Conservation (phyloP, 2,329 filamentous ascomycete species). For the Shiraia sp. region DNA sequence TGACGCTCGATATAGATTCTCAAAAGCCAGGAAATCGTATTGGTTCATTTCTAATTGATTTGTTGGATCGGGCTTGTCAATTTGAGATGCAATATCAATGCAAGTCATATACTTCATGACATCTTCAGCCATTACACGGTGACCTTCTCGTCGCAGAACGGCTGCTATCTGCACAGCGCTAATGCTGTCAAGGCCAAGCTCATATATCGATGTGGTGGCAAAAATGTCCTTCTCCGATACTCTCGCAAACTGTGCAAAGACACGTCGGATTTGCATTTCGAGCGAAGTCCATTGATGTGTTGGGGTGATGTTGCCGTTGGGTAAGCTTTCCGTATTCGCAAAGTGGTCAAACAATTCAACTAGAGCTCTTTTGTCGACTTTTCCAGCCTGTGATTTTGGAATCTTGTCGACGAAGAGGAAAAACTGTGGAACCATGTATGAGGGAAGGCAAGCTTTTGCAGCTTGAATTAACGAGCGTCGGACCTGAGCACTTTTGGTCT, state of each 20-base stretch:
- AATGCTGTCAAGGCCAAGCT: constrained; percentile 90
- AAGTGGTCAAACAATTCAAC: constrained; percentile 31
- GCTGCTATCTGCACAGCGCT: constrained; percentile 78
- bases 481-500: constrained; percentile 16
- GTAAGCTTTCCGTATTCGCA: constrained; percentile 4
- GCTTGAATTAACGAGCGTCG: constrained; percentile 19
- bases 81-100: constrained; percentile 32
- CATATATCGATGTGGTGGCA: constrained; percentile 74
- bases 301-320: constrained; percentile 4
- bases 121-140: constrained; percentile 68
- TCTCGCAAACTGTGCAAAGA: constrained; percentile 63
- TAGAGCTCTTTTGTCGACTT: constrained; percentile 45
- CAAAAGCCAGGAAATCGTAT: constrained; percentile 58
- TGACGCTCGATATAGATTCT: constrained; percentile 45
- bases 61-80: constrained; percentile 8
- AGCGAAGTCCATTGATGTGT: constrained; percentile 52
- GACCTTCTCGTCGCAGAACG: constrained; percentile 63
- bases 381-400: constrained; percentile 46
- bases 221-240: constrained; percentile 56
- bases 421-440: constrained; percentile 46
- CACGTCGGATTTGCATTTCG: constrained; percentile 59
- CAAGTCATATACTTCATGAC: constrained; percentile 64
- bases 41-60: not conserved
- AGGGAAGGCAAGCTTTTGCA: constrained; percentile 30
- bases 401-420: constrained; percentile 38